Base-by-base conservation (phyloP, 2,329 filamentous ascomycete genomes). In the Colletotrichum cereale region DNA sequence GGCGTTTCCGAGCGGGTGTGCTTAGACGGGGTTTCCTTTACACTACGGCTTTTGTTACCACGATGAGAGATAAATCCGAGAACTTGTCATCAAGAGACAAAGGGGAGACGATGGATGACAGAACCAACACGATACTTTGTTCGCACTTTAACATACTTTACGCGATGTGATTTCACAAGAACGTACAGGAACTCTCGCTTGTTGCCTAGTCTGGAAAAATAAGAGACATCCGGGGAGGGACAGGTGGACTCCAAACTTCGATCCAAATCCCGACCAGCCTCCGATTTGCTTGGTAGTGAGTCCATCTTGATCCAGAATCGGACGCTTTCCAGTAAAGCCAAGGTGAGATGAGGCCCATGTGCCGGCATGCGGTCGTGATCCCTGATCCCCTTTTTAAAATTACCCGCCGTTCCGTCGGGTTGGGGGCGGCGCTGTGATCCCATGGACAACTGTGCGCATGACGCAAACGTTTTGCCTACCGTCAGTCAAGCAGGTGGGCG, bases 1-100 rank as follows among this genome's bases (percentile, higher is more conserved):
- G 67, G 71, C 71, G 67, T 73, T 68, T 62, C 44, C n/a, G 52
- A 10, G 48, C 24, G 12, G 40, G 31, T 26, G 52, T 38, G n/a
- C 53, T 40, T 71, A 60, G 62, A 67, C 29, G 44, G 52, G 40
- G 31, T 38, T 71, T 21, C 50, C 11, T 52, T 36, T 42, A 36
- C 16, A 52, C 18, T 14, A 40, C 14, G 5, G 11, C 31, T 36
- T 38, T 38, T 21, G 40, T 50, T 40, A 52, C 47, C 16, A 50
- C 24, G 44, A 18, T 29, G 24, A 16, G 16, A 52, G n/a, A 36
- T 18, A 52, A 50, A 29, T 2, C n/a, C 14, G 21, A 50, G 36
- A 62, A 40, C n/a, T 24, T 31, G 29, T 26, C 29, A 52, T 29
- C 31, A 36, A 44, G 11, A 48, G 18, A 62, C 18, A 38, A 24